Percentiles rank a stretch among this genome's conserved stretches.
Conservation (phyloP, 495 filamentous ascomycete species). For the Talaromyces stipitatus region DNA sequence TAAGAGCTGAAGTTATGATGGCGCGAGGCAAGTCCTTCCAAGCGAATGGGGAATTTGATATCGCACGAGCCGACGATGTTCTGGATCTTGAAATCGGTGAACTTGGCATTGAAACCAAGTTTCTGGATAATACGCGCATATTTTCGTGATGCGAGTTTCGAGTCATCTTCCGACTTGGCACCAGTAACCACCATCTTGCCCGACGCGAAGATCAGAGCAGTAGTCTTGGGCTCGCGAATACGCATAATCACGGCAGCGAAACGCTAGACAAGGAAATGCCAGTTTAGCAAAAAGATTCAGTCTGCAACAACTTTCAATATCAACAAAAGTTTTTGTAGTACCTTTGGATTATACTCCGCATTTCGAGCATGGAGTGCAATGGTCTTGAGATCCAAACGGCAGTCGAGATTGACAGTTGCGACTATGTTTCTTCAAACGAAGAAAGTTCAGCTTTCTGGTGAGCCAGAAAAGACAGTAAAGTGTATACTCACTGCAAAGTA, state of each 20-base stretch:
- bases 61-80: constrained; percentile 99
- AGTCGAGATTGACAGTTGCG: constrained; percentile 97
- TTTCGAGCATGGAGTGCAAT: constrained; percentile 98
- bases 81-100: constrained; percentile 99
- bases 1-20: constrained; percentile 99
- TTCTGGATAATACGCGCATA: constrained; percentile 99
- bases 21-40: constrained; percentile 88
- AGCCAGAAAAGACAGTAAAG: constrained; percentile 39
- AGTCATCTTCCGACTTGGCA: constrained; percentile 97
- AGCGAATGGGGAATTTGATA: constrained; percentile 97
- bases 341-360: constrained; percentile 96
- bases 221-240: constrained; percentile 98
- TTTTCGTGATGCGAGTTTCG: constrained; percentile 92
- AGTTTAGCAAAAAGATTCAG: no score
- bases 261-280: constrained; percentile 59
- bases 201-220: constrained; percentile 92
- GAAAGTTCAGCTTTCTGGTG: constrained; percentile 48
- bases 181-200: constrained; percentile 99
- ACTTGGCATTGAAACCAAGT: constrained; percentile 98
- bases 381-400: constrained; percentile 96
- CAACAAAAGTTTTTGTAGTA: constrained; percentile 52
- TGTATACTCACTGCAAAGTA: constrained; percentile 92
- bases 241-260: constrained; percentile 99
- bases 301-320: no score
- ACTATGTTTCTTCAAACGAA: constrained; percentile 88